A percentile compares a stretch with the other conserved stretches of the same genome.
These are phyloP conservation scores for Chaetomium strumarium DNA, from an alignment of 2,329 filamentous ascomycete species.

Conservation along the genomic window DNA sequence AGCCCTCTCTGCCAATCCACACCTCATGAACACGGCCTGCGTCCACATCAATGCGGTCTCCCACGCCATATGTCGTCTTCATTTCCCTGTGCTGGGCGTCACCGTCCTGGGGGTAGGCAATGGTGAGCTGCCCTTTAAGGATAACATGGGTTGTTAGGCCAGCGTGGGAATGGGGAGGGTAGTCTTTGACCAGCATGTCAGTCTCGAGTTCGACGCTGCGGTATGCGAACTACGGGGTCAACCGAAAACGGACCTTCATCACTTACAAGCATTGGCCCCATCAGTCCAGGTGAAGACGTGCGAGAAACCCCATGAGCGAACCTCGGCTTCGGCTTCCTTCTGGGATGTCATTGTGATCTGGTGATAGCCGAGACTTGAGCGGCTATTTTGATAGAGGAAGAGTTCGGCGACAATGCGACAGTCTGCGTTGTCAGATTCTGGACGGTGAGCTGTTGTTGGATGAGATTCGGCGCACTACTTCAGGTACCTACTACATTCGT, in stretches of 20 bases:
- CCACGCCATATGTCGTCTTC: conserved; percentile 55
- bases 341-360: conserved; percentile 31
- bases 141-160: conserved; percentile 66
- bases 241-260: neutral
- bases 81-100: conserved; percentile 44
- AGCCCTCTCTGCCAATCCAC: conserved; percentile 60
- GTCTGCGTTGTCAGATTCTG: too few relatives aligned
- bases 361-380: neutral
- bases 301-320: conserved; percentile 62
- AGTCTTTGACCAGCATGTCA: conserved; percentile 37
- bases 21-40: conserved; percentile 61
- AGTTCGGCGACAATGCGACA: too few relatives aligned
- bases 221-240: neutral
- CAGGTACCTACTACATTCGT: too few relatives aligned
- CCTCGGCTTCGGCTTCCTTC: conserved; percentile 51
- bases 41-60: conserved; percentile 61
- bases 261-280: conserved; percentile 44
- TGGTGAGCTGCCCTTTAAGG: conserved; percentile 56
- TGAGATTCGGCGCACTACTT: too few relatives aligned
- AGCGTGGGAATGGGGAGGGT: conserved; percentile 59
- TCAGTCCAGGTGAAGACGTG: conserved; percentile 70
- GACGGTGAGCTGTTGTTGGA: too few relatives aligned
- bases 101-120: conserved; percentile 58
- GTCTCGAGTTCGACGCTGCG: neutral
- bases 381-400: neutral